Base-by-base conservation (phyloP, 75 land plant species). In the Pinus tabuliformis region DNA sequence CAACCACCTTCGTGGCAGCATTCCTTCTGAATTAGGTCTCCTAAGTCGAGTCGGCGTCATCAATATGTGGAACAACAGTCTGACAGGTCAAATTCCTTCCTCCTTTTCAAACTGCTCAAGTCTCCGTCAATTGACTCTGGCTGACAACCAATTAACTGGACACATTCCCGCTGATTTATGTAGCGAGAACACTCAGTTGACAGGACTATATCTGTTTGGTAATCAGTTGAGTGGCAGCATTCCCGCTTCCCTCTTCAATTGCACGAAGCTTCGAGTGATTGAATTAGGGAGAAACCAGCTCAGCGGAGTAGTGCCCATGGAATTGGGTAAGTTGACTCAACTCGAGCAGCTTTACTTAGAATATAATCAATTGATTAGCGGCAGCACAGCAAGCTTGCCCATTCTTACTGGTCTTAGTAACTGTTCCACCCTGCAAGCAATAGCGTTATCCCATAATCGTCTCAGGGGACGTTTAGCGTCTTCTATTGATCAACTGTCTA, bases 141-240 rank as follows among this genome's bases (percentile, higher is more conserved):
- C 3, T 15, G 30, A 20, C 1, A 78, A 78, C 36, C 3, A 58
- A 6, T 39, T 78, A 17, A 36, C 14, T 52, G 79, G 79, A 12
- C 54, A 33, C 5, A 78, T 78, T 74, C 79, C 79, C 21, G 6
- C 22, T 20, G 61, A 59, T 6, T 3, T 59, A 2, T 59, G 20
- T 59, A 21, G 11, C 11, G 16, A 59, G 9, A 20, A n/a, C 61
- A 20, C 61, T 5, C n/a, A 21, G 63, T 49, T 49, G 54, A 49
- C 12, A 11, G 54, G 54, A 2, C 54, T 49, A 49, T 18, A 77
- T 33, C 18, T 77, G 15, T 18, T 21, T 13, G 62, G 28, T n/a
- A 78, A 78, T 75, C 24, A 72, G 20, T 18, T 78, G 14, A 58
- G 6, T 17, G 76, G 79, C n/a, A 72, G 30, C 12, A 78, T 78